A percentile compares a stretch with the other conserved stretches of the same genome.
These are phyloP conservation scores for Claviceps maximensis DNA, from an alignment of 2,329 filamentous ascomycete genomes.

Conservation along the genomic window DNA sequence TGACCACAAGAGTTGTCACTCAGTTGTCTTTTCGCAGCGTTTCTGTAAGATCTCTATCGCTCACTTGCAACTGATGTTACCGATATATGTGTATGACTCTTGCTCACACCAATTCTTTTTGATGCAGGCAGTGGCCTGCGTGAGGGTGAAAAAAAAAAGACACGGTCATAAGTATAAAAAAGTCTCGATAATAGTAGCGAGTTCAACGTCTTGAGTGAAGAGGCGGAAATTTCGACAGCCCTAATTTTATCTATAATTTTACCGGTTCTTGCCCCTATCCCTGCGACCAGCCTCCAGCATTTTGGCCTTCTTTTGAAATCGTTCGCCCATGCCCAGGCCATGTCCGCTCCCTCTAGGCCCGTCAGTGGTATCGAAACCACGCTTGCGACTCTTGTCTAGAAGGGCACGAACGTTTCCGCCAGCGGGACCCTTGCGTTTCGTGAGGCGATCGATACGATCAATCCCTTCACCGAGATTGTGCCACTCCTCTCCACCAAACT, in stretches of 20 bases:
- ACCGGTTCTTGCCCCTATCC: conserved; percentile 30
- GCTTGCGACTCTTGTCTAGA: conserved; percentile 78
- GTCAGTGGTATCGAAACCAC: conserved; percentile 54
- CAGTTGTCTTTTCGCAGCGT: too few relatives aligned
- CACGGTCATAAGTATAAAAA: not conserved
- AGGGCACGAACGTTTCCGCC: conserved; percentile 44
- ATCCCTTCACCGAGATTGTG: conserved; percentile 70
- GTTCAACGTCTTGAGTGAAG: too few relatives aligned
- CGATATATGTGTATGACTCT: too few relatives aligned
- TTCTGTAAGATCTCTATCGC: too few relatives aligned
- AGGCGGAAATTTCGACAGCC: too few relatives aligned
- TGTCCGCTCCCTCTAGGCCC: conserved; percentile 52
- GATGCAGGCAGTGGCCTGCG: too few relatives aligned
- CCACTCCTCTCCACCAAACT: conserved; percentile 86
- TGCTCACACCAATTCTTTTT: too few relatives aligned
- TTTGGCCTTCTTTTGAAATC: conserved; percentile 59
- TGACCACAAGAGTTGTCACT: too few relatives aligned
- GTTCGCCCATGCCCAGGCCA: conserved; percentile 54
- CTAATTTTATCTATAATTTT: not conserved
- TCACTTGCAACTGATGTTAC: too few relatives aligned
- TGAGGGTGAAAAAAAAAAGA: too few relatives aligned
- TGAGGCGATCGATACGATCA: conserved; percentile 75
- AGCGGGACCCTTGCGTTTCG: conserved; percentile 49
- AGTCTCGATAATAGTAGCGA: not conserved
- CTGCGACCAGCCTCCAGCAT: conserved; percentile 33